These are phyloP conservation scores for Grammothele lineata DNA, from an alignment of 768 basidiomycete genomes.

Conservation along the genomic window DNA sequence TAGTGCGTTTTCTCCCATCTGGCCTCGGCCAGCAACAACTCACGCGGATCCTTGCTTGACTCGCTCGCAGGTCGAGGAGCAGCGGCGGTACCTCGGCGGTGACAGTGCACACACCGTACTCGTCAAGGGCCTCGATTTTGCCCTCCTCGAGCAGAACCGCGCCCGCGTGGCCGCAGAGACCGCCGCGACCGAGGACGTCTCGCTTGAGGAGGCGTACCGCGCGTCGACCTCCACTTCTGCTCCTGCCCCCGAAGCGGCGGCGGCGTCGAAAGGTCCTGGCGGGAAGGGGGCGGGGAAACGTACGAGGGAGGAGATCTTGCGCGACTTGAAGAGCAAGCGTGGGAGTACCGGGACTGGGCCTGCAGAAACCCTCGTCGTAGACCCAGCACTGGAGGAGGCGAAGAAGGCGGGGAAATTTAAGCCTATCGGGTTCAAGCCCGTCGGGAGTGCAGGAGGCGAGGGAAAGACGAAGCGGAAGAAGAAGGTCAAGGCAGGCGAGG, in stretches of 20 bases:
- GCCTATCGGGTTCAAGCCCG: slow-evolving; percentile 63
- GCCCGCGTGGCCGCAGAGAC: slow-evolving; percentile 46
- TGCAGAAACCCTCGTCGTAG: slow-evolving; percentile 15
- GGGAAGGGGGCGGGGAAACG: slow-evolving; percentile 49
- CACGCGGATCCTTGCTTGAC: no score
- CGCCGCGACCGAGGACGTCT: slow-evolving; percentile 68
- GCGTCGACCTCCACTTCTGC: slow-evolving; percentile 34
- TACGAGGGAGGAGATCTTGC: slow-evolving; percentile 73
- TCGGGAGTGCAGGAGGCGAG: slow-evolving; percentile 33
- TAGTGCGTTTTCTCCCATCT: slow-evolving; percentile 1
- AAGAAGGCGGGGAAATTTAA: slow-evolving; percentile 43
- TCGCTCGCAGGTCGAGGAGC: slow-evolving; percentile 55
- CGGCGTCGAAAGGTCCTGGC: no score
- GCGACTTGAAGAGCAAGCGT: slow-evolving; percentile 66
- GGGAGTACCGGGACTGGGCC: slow-evolving; percentile 18
- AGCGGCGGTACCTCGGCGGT: slow-evolving; percentile 77
- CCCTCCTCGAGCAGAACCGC: slow-evolving; percentile 81
- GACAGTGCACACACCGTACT: slow-evolving; percentile 83
- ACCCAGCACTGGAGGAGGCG: slow-evolving; percentile 31
- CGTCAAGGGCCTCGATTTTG: slow-evolving; percentile 87
- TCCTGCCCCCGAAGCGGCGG: no score
- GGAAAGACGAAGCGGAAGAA: slow-evolving; percentile 52
- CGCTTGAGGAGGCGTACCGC: slow-evolving; percentile 71
- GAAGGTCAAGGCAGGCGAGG: slow-evolving; percentile 32
- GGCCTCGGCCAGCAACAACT: neutral